Evolutionary conservation across 2,329 filamentous ascomycete genomes (phyloP), one percentile per base, ranked within the genome.

Genomic region (Aquanectria penicillioides): DNA sequence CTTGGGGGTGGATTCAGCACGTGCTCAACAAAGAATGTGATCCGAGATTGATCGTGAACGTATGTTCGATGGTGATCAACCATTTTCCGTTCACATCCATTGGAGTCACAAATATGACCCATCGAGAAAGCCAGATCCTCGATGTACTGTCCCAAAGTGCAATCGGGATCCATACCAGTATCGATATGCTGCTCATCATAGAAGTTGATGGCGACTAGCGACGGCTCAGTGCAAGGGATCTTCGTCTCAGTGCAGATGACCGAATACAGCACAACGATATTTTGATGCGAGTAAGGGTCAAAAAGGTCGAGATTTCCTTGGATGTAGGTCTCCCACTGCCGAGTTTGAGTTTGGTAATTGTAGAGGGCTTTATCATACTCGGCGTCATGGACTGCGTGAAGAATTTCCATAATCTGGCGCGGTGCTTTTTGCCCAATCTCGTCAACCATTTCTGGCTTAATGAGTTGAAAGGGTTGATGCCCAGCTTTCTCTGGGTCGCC

Each of bases 341-440:
- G 87, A 55, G 93, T 97, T 73, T 98, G 94, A 0, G 93, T 97
- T 73, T 93, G 87, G 72, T 98, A 99, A 68, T 94, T 93, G 76
- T 97, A 92, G 28, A 96, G 79, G 2, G 94, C 94, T 75, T 95
- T 97, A 73, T 99, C 94, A 69, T 98, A 97, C 74, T 99, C 95
- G 2, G 94, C 94, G 72, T 97, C 93, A 74, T 98, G 94, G 11
- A 97, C 94, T 18, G 95, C 95, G 73, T 95, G 93, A 6, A 99
- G 79, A 44, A 98, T 93, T 69, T 98, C 94, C 79, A 94, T 93
- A 26, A 97, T 92, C 71, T 97, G 93, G 38, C 88, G 87, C 0
- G 94, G 92, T 4, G 92, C 91, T 67, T 89, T 89, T 50, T 92
- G 89, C 1, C 92, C 88, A 40, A 93, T 88, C 57, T 90, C 86